Conservation (phyloP, 345 rosid genomes). For the Eutrema heterophyllum region DNA sequence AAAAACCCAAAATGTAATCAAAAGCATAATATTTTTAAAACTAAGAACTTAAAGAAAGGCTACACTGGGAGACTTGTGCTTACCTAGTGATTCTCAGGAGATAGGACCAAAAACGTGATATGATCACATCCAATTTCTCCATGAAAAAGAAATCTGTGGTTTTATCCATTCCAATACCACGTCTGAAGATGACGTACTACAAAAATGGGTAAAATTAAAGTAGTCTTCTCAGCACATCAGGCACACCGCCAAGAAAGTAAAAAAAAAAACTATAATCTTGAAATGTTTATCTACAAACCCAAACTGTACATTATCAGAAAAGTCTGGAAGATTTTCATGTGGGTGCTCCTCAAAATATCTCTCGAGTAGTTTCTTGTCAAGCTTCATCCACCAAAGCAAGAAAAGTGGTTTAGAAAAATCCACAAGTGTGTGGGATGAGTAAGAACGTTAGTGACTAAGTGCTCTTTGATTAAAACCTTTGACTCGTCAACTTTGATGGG, state of each 20-base stretch:
- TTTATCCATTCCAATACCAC: conserved; percentile 83
- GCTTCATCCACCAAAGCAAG: conserved; percentile 46
- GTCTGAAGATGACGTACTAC: conserved; percentile 87
- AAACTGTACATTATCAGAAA: conserved; percentile 69
- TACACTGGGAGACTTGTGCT: conserved; percentile 15
- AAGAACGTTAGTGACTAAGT: background rate
- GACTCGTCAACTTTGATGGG: conserved; percentile 88
- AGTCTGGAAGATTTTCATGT: conserved; percentile 65
- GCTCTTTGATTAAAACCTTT: conserved; percentile 47
- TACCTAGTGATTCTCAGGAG: conserved; percentile 63
- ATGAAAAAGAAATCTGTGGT: conserved; percentile 74
- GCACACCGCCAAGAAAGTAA: background rate
- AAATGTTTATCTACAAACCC: background rate
- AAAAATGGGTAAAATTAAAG: background rate
- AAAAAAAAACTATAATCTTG: background rate
- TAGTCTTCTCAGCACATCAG: background rate
- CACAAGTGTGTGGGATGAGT: background rate
- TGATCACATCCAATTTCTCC: conserved; percentile 82
- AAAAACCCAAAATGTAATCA: conserved; percentile 1
- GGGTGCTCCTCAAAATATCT: conserved; percentile 68
- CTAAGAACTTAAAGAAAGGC: background rate
- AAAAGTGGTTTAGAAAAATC: background rate
- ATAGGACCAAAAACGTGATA: conserved; percentile 72
- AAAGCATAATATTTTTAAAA: background rate
- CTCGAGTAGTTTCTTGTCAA: conserved; percentile 75